A percentile compares a stretch with the other conserved stretches of the same genome.
Conservation (phyloP, 2,329 filamentous ascomycete species). For the Bipolaris cookei region DNA sequence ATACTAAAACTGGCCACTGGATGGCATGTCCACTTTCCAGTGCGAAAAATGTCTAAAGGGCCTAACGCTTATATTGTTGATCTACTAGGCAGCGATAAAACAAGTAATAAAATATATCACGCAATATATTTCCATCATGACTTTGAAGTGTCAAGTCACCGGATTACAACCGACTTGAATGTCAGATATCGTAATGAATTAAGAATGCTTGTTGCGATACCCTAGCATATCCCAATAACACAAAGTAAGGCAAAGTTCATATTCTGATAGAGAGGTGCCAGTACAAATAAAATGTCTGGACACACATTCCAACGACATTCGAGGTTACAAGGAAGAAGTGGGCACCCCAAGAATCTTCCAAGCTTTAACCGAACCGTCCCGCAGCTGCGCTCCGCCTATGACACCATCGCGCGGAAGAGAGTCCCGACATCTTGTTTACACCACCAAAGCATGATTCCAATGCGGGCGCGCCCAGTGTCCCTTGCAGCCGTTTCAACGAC, state of each 20-base stretch:
- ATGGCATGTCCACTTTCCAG: too few species aligned
- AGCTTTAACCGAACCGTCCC: conserved; percentile 12
- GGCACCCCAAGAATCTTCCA: conserved; percentile 1
- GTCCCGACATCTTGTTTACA: conserved; percentile 21
- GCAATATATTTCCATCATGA: too few species aligned
- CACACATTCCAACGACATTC: not conserved
- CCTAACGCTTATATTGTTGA: too few species aligned
- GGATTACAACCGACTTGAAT: too few species aligned
- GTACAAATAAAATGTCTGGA: not conserved
- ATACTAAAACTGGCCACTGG: too few species aligned
- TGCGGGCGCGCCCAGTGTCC: not conserved
- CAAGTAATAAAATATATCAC: too few species aligned
- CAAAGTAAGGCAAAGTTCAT: too few species aligned
- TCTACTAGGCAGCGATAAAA: too few species aligned
- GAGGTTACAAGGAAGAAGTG: conserved; percentile 2
- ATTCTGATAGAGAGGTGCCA: not conserved
- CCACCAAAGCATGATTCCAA: conserved; percentile 12
- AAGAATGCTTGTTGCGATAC: not conserved
- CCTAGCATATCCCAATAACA: not conserved
- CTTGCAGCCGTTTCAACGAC: not conserved
- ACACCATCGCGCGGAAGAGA: conserved; percentile 33
- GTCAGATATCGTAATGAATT: too few species aligned
- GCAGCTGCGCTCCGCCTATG: conserved; percentile 27
- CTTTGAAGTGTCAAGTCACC: too few species aligned
- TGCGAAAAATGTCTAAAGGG: too few species aligned